phyloP scores from a whole-genome alignment of 2,329 filamentous ascomycete genomes.

The Aspergillus sp. region DNA sequence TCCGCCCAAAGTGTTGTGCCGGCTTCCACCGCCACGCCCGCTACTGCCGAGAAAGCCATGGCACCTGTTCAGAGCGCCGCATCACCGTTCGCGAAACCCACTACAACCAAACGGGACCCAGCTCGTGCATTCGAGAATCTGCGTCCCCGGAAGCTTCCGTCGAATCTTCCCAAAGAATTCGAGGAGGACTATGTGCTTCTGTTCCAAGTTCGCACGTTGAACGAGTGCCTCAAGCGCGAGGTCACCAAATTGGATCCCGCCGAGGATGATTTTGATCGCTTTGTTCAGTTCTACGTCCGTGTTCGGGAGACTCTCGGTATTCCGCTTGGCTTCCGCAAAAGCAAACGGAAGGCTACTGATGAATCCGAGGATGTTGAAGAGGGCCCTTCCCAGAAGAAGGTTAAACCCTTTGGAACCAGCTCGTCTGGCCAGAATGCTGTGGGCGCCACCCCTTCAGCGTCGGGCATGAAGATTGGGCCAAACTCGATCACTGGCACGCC shows the following conservation, averaged over 20 bases:
- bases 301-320: conserved; percentile 29
- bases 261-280: conserved; percentile 24
- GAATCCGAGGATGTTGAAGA: conserved; percentile 10
- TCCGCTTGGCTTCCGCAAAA: conserved; percentile 17
- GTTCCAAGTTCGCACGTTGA: conserved; percentile 25
- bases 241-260: conserved; percentile 23
- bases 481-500: conserved; percentile 6
- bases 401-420: conserved; percentile 8
- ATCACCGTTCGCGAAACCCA: not conserved
- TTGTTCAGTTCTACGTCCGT: conserved; percentile 30
- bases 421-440: not conserved
- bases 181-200: conserved; percentile 13
- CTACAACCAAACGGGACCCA: not conserved
- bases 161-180: conserved; percentile 9
- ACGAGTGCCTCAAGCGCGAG: conserved; percentile 25
- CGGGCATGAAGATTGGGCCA: conserved; percentile 4
- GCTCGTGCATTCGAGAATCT: conserved; percentile 6
- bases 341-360: conserved; percentile 19
- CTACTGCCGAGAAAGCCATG: not conserved
- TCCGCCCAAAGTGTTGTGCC: not conserved
- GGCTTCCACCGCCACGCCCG: no score
- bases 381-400: conserved; percentile 14
- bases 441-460: not conserved
- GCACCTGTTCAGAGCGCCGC: not conserved
- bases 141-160: conserved; percentile 10